Conservation (phyloP, 177 flowering plant species). For the Vitis hybrid region DNA sequence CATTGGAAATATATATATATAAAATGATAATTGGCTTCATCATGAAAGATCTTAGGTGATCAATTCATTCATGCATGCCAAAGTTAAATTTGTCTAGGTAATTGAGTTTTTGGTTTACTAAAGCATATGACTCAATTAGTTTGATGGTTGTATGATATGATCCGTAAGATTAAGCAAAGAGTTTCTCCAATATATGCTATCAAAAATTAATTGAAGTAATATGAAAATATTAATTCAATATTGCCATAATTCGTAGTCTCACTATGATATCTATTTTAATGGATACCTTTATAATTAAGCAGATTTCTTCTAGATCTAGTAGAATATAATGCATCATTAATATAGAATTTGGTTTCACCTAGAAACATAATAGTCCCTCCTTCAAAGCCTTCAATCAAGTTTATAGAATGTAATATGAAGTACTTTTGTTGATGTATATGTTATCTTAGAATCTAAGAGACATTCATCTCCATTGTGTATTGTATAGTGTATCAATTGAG, state of each 20-base stretch:
- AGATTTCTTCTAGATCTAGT: slow-evolving; percentile 7
- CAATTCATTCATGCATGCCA: slow-evolving; percentile 2
- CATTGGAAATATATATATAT: neutral
- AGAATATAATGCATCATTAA: neutral
- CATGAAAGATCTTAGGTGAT: neutral
- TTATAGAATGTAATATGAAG: neutral
- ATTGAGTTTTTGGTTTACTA: neutral
- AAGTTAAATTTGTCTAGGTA: neutral
- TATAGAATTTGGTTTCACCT: neutral
- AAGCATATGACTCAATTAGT: neutral
- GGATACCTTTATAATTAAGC: neutral
- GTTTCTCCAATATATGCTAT: neutral
- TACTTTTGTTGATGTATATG: too few species aligned
- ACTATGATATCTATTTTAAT: neutral
- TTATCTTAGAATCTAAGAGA: too few species aligned
- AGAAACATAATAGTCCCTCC: neutral
- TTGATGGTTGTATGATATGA: neutral
- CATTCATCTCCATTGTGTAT: too few species aligned
- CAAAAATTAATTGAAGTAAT: neutral
- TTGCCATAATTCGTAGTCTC: neutral
- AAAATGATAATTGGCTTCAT: neutral
- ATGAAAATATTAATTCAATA: neutral
- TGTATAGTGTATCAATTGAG: too few species aligned
- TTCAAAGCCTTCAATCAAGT: neutral
- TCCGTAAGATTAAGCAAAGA: neutral